Conservation (phyloP, 371 early-diverging fungal genomes). For the Blakeslea trispora region DNA sequence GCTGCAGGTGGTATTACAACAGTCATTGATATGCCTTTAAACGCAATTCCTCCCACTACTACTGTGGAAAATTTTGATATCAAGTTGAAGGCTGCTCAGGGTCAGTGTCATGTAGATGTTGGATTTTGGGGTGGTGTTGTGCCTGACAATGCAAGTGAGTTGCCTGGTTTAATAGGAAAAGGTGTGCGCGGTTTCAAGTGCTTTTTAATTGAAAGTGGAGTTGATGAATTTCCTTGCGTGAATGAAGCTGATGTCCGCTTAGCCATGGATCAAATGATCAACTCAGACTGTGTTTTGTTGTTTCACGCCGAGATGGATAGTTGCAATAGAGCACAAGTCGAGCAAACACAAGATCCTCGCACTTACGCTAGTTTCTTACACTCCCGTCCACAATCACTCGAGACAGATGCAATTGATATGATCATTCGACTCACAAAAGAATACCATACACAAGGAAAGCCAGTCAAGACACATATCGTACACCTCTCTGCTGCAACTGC, state of each 20-base stretch:
- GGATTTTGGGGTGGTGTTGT: constrained; percentile 84
- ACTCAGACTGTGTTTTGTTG: constrained; percentile 58
- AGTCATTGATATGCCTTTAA: constrained; percentile 86
- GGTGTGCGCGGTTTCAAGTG: constrained; percentile 86
- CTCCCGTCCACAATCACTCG: constrained; percentile 71
- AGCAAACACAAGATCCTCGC: constrained; percentile 35
- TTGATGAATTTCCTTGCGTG: constrained; percentile 84
- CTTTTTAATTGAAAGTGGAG: constrained; percentile 84
- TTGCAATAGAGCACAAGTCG: constrained; percentile 9
- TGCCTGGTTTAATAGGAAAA: constrained; percentile 62
- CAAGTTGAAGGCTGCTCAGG: constrained; percentile 67
- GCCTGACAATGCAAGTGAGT: constrained; percentile 68
- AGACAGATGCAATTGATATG: constrained; percentile 73
- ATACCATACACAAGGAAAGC: constrained; percentile 52
- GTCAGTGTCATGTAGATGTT: constrained; percentile 77
- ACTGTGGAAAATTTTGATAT: constrained; percentile 64
- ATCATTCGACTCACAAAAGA: constrained; percentile 71
- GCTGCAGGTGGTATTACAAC: constrained; percentile 83
- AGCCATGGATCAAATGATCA: constrained; percentile 65
- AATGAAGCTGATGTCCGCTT: constrained; percentile 66
- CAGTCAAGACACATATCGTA: constrained; percentile 79
- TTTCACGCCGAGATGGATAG: constrained; percentile 84
- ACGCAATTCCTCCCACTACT: constrained; percentile 84
- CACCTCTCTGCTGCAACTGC: constrained; percentile 80
- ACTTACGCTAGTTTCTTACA: constrained; percentile 69